Percentiles rank a stretch among this genome's conserved stretches.
Conservation (phyloP, 2,329 filamentous ascomycete species). For the Colletotrichum sp. region DNA sequence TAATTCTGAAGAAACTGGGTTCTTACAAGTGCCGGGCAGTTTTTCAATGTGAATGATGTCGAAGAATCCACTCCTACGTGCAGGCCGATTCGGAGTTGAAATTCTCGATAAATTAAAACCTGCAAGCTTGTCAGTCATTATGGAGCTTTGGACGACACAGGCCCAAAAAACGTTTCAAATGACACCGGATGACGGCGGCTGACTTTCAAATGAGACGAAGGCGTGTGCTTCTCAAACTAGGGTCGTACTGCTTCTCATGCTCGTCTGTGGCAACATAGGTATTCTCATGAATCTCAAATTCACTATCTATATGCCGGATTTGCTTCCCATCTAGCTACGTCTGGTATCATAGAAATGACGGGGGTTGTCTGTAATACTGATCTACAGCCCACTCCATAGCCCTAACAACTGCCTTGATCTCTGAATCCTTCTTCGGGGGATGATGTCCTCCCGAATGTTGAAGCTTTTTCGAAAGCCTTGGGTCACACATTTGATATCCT, state of each 20-base stretch:
- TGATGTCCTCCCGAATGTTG: constrained; percentile 11
- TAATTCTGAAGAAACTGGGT: background rate
- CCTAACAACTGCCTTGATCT: constrained; percentile 9
- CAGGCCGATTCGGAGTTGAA: background rate
- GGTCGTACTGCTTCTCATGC: background rate
- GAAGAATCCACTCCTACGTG: background rate
- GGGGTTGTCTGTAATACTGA: constrained; percentile 3
- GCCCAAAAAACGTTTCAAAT: background rate
- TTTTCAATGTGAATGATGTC: background rate
- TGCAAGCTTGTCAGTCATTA: accelerated
- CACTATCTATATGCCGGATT: background rate
- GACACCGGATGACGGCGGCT: background rate
- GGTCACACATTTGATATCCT: constrained; percentile 4
- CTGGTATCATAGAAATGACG: background rate
- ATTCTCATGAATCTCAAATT: background rate
- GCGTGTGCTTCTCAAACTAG: background rate
- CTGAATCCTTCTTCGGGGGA: constrained; percentile 1
- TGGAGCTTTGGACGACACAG: background rate
- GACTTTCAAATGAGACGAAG: background rate
- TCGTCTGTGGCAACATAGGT: background rate
- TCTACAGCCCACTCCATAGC: constrained; percentile 19
- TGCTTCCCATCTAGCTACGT: background rate
- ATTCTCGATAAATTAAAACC: background rate
- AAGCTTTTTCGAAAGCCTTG: constrained; percentile 1
- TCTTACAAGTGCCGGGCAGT: accelerated